Conservation (phyloP, 805 yeast species). For the Schwanniomyces pseudopolymorphus region DNA sequence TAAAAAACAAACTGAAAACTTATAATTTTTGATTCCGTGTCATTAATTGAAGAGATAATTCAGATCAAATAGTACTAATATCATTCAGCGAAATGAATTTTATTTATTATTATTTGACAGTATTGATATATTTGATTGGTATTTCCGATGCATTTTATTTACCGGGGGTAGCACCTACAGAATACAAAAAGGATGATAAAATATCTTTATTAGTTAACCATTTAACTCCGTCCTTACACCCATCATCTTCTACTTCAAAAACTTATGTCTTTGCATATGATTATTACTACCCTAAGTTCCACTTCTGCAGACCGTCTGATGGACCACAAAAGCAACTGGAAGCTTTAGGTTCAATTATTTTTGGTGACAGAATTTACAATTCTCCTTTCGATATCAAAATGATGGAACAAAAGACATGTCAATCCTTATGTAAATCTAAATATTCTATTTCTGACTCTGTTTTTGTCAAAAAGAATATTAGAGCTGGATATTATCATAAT, state of each 20-base stretch:
- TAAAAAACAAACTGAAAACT: not conserved
- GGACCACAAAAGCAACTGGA: constrained; percentile 77
- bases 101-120: constrained; percentile 14
- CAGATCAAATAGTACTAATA: not conserved
- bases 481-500: constrained; percentile 82
- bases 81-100: not conserved
- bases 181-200: constrained; percentile 68
- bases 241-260: constrained; percentile 37
- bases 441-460: constrained; percentile 67
- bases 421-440: constrained; percentile 56
- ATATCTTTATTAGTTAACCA: constrained; percentile 86
- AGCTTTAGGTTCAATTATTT: constrained; percentile 86
- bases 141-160: constrained; percentile 66
- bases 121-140: constrained; percentile 17
- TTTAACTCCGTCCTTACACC: constrained; percentile 72
- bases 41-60: not conserved
- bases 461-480: constrained; percentile 76
- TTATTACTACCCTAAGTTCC: constrained; percentile 80
- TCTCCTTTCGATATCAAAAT: constrained; percentile 84
- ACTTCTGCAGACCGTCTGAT: constrained; percentile 74
- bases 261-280: constrained; percentile 72
- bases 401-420: constrained; percentile 72
- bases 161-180: constrained; percentile 96
- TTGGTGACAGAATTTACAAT: constrained; percentile 93
- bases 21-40: not conserved